Conservation (phyloP, 1,139 yeast genomes). For the Meyerozyma guilliermondii region DNA sequence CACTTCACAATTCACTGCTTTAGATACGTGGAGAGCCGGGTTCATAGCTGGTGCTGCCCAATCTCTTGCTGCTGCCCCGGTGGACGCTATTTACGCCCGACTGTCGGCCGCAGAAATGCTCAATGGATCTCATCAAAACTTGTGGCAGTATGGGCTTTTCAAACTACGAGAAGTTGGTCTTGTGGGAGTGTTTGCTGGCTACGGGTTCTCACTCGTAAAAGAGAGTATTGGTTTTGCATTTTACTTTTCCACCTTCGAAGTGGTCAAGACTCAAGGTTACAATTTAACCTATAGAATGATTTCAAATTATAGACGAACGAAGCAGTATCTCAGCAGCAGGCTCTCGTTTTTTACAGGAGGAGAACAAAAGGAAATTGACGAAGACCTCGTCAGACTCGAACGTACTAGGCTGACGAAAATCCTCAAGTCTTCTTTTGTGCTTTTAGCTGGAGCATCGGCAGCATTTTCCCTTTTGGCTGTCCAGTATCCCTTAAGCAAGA, state of each 20-base stretch:
- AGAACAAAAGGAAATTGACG: conserved; percentile 24
- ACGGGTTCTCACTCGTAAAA: conserved; percentile 66
- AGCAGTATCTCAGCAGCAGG: conserved; percentile 17
- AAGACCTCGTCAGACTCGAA: conserved; percentile 25
- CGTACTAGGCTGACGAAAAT: conserved; percentile 42
- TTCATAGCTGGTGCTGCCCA: conserved; percentile 82
- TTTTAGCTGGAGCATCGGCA: conserved; percentile 88
- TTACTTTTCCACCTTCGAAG: conserved; percentile 80
- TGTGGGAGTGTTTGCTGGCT: conserved; percentile 88
- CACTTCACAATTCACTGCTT: conserved; percentile 22
- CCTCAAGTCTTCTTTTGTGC: conserved; percentile 64
- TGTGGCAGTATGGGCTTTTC: conserved; percentile 71
- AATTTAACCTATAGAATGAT: conserved; percentile 54
- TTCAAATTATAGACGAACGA: conserved; percentile 45
- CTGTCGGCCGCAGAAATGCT: conserved; percentile 72
- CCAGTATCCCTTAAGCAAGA: conserved; percentile 76
- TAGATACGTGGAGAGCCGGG: conserved; percentile 76
- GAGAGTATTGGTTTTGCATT: conserved; percentile 85
- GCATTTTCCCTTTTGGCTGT: conserved; percentile 71
- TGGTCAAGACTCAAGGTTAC: conserved; percentile 67
- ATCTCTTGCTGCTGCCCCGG: conserved; percentile 89
- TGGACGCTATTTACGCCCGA: conserved; percentile 85
- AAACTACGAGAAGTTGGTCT: conserved; percentile 73
- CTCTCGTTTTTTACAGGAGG: conserved; percentile 17
- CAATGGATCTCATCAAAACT: conserved; percentile 60